Conservation (phyloP, 2,329 filamentous ascomycete genomes). For the Berkeleyomyces rouxiae region DNA sequence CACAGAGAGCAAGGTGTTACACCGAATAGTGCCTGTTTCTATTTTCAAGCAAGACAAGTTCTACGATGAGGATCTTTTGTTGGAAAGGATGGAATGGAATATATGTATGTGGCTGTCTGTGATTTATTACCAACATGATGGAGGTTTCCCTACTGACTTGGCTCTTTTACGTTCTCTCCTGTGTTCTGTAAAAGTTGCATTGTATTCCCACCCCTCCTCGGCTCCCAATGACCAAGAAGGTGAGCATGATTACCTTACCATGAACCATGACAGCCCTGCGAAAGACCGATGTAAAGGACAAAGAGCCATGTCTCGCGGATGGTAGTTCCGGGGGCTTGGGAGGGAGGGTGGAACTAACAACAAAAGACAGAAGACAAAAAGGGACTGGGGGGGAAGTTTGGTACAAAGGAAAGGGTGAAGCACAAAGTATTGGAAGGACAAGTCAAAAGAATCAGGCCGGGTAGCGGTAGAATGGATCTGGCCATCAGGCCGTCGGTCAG, state of each 20-base stretch:
- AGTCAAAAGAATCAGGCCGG: background rate
- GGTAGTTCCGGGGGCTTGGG: background rate
- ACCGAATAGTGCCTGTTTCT: too few species aligned
- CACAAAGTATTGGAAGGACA: background rate
- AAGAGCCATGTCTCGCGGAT: constrained; percentile 1
- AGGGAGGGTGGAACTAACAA: background rate
- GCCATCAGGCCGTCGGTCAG: background rate
- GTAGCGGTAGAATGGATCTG: too few species aligned
- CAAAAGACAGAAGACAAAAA: background rate
- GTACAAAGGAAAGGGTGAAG: background rate
- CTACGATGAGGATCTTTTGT: background rate
- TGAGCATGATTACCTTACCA: background rate
- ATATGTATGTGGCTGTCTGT: background rate
- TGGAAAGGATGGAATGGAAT: background rate
- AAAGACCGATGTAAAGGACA: background rate
- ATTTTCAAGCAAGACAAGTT: background rate
- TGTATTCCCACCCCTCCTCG: background rate
- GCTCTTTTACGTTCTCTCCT: background rate
- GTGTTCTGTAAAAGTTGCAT: background rate
- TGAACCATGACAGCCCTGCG: background rate
- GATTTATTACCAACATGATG: background rate
- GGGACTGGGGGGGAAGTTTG: background rate
- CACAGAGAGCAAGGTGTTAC: too few species aligned
- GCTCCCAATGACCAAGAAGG: background rate
- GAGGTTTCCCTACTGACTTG: background rate